These are phyloP conservation scores for Funneliformis caledonium DNA, from an alignment of 371 early-diverging fungal species.

Conservation along the genomic window DNA sequence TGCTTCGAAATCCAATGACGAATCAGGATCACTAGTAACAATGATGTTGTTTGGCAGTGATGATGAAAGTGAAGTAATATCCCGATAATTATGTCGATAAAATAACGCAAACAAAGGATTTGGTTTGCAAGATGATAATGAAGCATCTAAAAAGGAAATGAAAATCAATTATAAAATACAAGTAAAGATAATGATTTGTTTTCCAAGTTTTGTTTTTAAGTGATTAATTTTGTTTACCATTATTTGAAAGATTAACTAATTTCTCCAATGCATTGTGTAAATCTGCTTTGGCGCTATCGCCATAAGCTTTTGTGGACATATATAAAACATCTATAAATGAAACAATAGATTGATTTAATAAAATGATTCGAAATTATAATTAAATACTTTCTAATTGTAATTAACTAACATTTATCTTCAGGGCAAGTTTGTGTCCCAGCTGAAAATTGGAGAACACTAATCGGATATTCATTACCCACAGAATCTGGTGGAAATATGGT, in stretches of 20 bases:
- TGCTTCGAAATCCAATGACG: conserved; percentile 21
- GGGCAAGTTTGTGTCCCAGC: conserved; percentile 32
- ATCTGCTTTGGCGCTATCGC: conserved; percentile 27
- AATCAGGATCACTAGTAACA: conserved; percentile 28
- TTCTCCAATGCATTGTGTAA: conserved; percentile 20
- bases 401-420: conserved; percentile 26
- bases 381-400: not conserved
- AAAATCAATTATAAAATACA: not conserved
- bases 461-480: conserved; percentile 27
- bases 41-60: conserved; percentile 22
- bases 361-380: not conserved
- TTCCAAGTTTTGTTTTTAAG: not conserved
- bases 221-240: not conserved
- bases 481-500: conserved; percentile 33
- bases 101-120: conserved; percentile 32
- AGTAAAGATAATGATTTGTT: not conserved
- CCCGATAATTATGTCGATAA: conserved; percentile 1
- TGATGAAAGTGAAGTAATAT: not conserved
- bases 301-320: conserved; percentile 33
- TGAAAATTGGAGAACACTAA: conserved; percentile 23
- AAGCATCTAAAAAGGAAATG: not conserved
- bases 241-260: conserved; percentile 27
- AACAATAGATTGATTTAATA: not conserved
- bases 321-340: conserved; percentile 22
- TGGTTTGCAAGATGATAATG: conserved; percentile 7